Evolutionary conservation across 176 grass and related monocot genomes (phyloP).

Genomic region (Musa troglodytarum): DNA sequence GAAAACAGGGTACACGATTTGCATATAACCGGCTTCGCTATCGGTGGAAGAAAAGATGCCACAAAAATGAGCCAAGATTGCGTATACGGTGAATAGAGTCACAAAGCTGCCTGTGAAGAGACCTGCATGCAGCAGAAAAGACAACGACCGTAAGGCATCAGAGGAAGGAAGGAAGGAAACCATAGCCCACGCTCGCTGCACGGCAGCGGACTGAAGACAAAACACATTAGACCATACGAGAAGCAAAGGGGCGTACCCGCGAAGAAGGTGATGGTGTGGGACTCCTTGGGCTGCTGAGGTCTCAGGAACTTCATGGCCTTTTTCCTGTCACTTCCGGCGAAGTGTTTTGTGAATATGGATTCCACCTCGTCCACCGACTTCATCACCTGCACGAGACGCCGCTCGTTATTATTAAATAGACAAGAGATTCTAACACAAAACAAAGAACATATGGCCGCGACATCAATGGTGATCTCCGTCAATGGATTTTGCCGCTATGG

Average conservation of each 20-base stretch:
- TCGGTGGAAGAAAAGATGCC: slow-evolving; percentile 68
- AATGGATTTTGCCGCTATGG: too few species aligned
- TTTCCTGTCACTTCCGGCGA: slow-evolving; percentile 30
- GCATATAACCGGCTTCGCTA: slow-evolving; percentile 52
- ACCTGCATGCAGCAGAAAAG: slow-evolving; percentile 32
- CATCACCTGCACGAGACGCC: slow-evolving; percentile 12
- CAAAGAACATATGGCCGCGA: too few species aligned
- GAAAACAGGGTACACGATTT: slow-evolving; percentile 81
- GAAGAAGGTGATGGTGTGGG: slow-evolving; percentile 36
- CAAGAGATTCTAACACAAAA: too few species aligned
- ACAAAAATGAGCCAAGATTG: slow-evolving; percentile 58
- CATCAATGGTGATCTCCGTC: too few species aligned
- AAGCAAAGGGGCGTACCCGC: slow-evolving; percentile 14
- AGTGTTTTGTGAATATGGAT: slow-evolving; percentile 33
- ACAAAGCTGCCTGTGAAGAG: slow-evolving; percentile 86
- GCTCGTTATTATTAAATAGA: too few species aligned
- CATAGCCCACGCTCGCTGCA: background rate
- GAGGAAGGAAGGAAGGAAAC: background rate
- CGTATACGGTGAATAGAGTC: slow-evolving; percentile 67
- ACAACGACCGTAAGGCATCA: background rate
- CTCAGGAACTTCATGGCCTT: slow-evolving; percentile 42
- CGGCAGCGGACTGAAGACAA: too few species aligned
- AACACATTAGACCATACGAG: background rate
- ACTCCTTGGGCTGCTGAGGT: slow-evolving; percentile 28
- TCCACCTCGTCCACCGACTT: slow-evolving; percentile 35